phyloP scores from a whole-genome alignment of 495 filamentous ascomycete species.

The Immersiella caudata region DNA sequence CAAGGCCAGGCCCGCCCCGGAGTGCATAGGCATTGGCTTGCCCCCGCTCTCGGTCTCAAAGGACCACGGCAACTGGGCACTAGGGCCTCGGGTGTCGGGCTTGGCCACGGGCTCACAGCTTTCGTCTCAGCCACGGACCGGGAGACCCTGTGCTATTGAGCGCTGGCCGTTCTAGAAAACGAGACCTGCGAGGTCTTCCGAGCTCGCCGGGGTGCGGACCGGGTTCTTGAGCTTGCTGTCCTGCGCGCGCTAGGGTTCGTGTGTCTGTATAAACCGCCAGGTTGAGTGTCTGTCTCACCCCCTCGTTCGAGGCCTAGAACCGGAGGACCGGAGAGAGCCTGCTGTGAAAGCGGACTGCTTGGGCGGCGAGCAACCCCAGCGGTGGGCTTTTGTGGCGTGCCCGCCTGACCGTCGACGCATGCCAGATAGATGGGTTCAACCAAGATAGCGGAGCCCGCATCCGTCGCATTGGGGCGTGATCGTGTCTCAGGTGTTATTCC shows the following conservation, averaged over 20 bases:
- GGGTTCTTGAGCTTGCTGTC: not conserved
- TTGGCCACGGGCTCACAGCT: conserved; percentile 21
- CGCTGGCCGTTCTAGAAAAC: not conserved
- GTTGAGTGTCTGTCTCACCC: not conserved
- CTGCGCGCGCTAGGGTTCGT: not conserved
- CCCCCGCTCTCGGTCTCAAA: conserved; percentile 17
- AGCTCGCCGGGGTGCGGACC: not conserved
- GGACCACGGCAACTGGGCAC: conserved; percentile 9
- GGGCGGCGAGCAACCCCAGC: not conserved
- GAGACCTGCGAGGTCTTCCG: conserved; percentile 1
- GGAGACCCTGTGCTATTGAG: conserved; percentile 4
- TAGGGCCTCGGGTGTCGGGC: conserved; percentile 13
- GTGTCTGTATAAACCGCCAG: not conserved
- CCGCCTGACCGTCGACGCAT: conserved; percentile 15
- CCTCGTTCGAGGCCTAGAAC: not conserved
- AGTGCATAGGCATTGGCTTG: conserved; percentile 8
- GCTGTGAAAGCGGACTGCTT: not conserved
- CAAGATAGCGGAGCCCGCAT: conserved; percentile 19
- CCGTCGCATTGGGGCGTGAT: conserved; percentile 30
- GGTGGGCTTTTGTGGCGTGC: not conserved
- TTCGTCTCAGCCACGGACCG: conserved; percentile 12
- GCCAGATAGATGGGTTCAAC: conserved; percentile 21
- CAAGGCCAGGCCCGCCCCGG: not conserved
- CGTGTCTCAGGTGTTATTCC: conserved; percentile 25
- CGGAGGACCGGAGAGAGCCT: not conserved